phyloP scores from a whole-genome alignment of 2,329 filamentous ascomycete genomes.

The Paecilomyces sp. region DNA sequence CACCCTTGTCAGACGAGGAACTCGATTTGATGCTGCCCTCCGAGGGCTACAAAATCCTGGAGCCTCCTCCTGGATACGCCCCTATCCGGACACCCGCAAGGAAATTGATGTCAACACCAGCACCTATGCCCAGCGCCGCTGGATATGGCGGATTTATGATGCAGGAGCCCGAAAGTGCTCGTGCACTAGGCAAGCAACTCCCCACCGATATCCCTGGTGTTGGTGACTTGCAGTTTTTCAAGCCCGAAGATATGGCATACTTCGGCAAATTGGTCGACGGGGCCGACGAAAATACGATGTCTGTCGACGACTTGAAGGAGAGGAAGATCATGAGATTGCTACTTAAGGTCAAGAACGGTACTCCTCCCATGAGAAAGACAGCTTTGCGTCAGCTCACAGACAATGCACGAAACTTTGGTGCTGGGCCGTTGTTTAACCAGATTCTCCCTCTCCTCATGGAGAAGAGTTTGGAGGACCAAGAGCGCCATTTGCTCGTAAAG shows the following conservation, averaged over 20 bases:
- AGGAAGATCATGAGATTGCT: slow-evolving; percentile 96
- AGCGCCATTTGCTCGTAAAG: slow-evolving; percentile 96
- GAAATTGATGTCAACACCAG: slow-evolving; percentile 65
- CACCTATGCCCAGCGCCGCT: slow-evolving; percentile 53
- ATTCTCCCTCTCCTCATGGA: slow-evolving; percentile 97
- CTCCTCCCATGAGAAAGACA: slow-evolving; percentile 97
- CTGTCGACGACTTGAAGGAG: slow-evolving; percentile 93
- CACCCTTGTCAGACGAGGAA: slow-evolving; percentile 84
- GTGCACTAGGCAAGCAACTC: slow-evolving; percentile 79
- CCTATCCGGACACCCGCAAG: slow-evolving; percentile 71
- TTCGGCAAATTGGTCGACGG: slow-evolving; percentile 96
- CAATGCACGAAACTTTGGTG: slow-evolving; percentile 92
- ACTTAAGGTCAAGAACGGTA: slow-evolving; percentile 98
- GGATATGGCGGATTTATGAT: slow-evolving; percentile 82
- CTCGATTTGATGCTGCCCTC: slow-evolving; percentile 84
- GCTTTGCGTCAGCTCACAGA: slow-evolving; percentile 94
- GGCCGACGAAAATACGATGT: slow-evolving; percentile 82
- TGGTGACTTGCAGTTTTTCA: slow-evolving; percentile 95
- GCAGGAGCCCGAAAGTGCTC: slow-evolving; percentile 83
- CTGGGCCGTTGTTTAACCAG: slow-evolving; percentile 91
- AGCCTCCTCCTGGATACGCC: slow-evolving; percentile 85
- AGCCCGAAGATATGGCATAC: slow-evolving; percentile 96
- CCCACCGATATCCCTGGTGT: slow-evolving; percentile 94
- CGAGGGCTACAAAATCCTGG: slow-evolving; percentile 86
- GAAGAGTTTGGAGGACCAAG: slow-evolving; percentile 94